Percentiles rank a stretch among this genome's conserved stretches.
Conservation (phyloP, 2,329 filamentous ascomycete genomes). For the Diplodia mutila region DNA sequence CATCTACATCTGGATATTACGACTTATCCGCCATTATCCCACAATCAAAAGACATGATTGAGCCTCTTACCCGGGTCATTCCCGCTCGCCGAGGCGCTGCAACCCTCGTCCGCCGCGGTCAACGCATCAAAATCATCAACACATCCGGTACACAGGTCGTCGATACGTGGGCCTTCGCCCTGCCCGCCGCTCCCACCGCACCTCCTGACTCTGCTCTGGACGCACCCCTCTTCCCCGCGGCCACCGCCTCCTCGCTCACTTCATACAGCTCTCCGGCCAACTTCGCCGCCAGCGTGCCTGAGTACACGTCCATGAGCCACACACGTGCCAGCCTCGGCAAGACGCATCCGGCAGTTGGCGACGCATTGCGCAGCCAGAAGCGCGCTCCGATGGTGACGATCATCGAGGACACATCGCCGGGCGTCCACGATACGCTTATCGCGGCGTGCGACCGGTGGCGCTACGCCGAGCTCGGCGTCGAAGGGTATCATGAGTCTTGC, state of each 20-base stretch:
- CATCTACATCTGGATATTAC: neutral
- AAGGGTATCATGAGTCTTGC: slow-evolving; percentile 51
- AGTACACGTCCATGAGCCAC: slow-evolving; percentile 52
- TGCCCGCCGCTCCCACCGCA: slow-evolving; percentile 33
- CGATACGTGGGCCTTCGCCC: slow-evolving; percentile 55
- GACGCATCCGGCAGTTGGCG: slow-evolving; percentile 44
- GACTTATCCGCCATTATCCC: too few relatives aligned
- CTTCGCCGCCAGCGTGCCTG: slow-evolving; percentile 38
- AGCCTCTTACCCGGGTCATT: slow-evolving; percentile 44
- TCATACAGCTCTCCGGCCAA: slow-evolving; percentile 52
- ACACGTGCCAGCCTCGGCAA: slow-evolving; percentile 41
- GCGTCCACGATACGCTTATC: slow-evolving; percentile 53
- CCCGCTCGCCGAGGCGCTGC: slow-evolving; percentile 55
- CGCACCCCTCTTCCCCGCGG: slow-evolving; percentile 33
- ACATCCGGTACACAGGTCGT: slow-evolving; percentile 55
- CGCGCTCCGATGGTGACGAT: slow-evolving; percentile 52
- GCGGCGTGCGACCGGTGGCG: slow-evolving; percentile 52
- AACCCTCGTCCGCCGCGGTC: slow-evolving; percentile 55
- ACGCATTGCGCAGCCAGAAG: slow-evolving; percentile 48
- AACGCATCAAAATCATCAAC: slow-evolving; percentile 55
- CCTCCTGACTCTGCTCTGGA: neutral
- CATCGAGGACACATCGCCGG: slow-evolving; percentile 51
- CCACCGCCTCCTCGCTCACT: slow-evolving; percentile 50
- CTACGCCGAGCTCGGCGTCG: slow-evolving; percentile 48
- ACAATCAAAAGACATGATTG: neutral